These are phyloP conservation scores for Pisolithus orientalis DNA, from an alignment of 768 basidiomycete species.

Conservation along the genomic window DNA sequence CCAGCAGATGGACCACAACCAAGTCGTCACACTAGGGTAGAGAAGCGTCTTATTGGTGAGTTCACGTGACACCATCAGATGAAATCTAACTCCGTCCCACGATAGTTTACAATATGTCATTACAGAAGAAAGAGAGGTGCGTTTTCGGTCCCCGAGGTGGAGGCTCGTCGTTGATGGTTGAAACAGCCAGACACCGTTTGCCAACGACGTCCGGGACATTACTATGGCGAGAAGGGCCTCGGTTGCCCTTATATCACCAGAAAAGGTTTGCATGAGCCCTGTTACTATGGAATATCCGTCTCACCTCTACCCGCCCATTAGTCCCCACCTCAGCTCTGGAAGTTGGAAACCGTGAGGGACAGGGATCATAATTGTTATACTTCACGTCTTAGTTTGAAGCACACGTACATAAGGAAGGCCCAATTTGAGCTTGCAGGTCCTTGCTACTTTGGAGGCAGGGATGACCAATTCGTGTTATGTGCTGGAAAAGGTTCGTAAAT, in stretches of 20 bases:
- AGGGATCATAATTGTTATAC: conserved; percentile 27
- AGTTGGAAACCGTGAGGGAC: conserved; percentile 58
- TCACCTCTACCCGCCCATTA: conserved; percentile 15
- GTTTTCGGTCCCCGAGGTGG: conserved; percentile 6
- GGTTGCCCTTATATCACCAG: conserved; percentile 36
- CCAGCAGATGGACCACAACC: conserved; percentile 39
- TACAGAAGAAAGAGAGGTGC: conserved; percentile 40
- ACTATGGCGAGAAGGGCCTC: conserved; percentile 39
- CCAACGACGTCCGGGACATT: conserved; percentile 51
- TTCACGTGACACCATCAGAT: background rate
- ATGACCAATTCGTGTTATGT: conserved; percentile 73
- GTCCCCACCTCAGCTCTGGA: conserved; percentile 79
- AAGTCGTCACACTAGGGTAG: conserved; percentile 40
- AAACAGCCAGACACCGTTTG: conserved; percentile 45
- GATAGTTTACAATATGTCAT: conserved; percentile 43
- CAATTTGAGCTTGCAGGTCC: conserved; percentile 72
- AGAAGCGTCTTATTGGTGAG: conserved; percentile 50
- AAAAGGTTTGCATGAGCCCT: conserved; percentile 15
- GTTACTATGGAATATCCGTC: conserved; percentile 1
- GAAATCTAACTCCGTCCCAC: conserved; percentile 2
- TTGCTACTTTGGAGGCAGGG: conserved; percentile 77
- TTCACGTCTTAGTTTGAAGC: conserved; percentile 38
- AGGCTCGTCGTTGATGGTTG: conserved; percentile 6
- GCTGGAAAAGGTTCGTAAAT: conserved; percentile 57
- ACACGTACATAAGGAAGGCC: conserved; percentile 68